Conservation (phyloP, 768 basidiomycete species). For the Pleurotus tuoliensis region DNA sequence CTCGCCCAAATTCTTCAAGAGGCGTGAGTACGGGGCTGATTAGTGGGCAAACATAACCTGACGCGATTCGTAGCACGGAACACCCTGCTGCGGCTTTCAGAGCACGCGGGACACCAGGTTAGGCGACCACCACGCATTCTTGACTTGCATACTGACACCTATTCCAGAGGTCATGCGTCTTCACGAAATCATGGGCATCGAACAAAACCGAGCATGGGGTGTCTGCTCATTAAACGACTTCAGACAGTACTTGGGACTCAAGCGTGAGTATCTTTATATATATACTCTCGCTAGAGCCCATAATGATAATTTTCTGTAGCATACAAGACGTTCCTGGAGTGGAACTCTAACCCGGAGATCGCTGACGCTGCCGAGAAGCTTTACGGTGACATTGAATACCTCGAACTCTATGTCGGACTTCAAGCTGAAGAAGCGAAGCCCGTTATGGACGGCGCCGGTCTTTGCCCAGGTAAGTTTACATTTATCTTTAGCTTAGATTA, state of each 20-base stretch:
- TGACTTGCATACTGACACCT: background rate
- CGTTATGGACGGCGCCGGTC: slow-evolving; percentile 72
- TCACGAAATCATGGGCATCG: slow-evolving; percentile 84
- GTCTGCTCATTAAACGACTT: slow-evolving; percentile 85
- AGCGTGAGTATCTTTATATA: slow-evolving; percentile 40
- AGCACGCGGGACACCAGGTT: slow-evolving; percentile 69
- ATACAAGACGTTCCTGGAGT: slow-evolving; percentile 69
- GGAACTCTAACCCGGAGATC: slow-evolving; percentile 73
- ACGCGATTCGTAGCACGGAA: slow-evolving; percentile 46
- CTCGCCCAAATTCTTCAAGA: slow-evolving; percentile 64
- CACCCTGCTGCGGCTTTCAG: slow-evolving; percentile 71
- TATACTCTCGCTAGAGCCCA: background rate
- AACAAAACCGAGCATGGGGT: slow-evolving; percentile 73
- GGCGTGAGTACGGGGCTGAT: slow-evolving; percentile 44
- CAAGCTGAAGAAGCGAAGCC: slow-evolving; percentile 79
- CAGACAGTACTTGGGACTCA: slow-evolving; percentile 73
- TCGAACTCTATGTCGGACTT: slow-evolving; percentile 80
- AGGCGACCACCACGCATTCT: background rate
- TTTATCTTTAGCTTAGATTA: background rate
- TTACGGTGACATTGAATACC: slow-evolving; percentile 69
- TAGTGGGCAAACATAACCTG: background rate
- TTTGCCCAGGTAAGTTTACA: slow-evolving; percentile 62
- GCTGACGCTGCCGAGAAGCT: slow-evolving; percentile 71
- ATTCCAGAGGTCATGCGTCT: slow-evolving; percentile 55
- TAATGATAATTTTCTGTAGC: slow-evolving; percentile 32